Evolutionary conservation across 768 basidiomycete species (phyloP), one percentile per base, ranked within the genome.

Genomic region (Pleurotus platypus): DNA sequence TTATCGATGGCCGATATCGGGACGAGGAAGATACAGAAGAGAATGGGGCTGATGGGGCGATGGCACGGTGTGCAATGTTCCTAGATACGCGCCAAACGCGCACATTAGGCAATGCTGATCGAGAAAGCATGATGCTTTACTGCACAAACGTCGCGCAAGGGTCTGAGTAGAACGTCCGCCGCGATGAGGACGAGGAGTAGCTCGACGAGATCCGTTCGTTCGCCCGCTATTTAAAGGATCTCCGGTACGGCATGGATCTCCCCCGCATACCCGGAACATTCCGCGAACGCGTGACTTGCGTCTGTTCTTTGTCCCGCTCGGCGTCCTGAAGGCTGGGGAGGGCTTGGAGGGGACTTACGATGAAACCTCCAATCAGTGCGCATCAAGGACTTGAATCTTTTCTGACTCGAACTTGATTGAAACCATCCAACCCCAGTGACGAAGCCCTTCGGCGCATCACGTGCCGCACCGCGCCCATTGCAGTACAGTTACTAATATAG

Each of bases 1-100:
- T 59, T 60, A 69, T 68, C 68, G 69, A 68, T 67, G 69, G 64
- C 65, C 71, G 74, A 42, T 40, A 39, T 15, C 46, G n/a, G 24
- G 39, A 54, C 18, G 37, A 54, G 37, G 16, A 38, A 47, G 50
- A 53, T 49, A 18, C 43, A 26, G 47, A 63, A 40, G 56, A 63
- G 47, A 57, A 62, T 56, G 35, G 55, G 57, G 49, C 24, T 15
- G 46, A 54, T 40, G 46, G 45, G 18, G 43, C 35, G 42, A 43
- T 54, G 13, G 39, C 40, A 18, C n/a, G 27, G 8, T 18, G 37
- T 35, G 38, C 35, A 38, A 38, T 20, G 38, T 49, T 49, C 45
- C 38, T 47, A 27, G 49, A 40, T 45, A 46, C 38, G 49, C 40
- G 39, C 27, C 30, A 26, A 39, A 46, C 45, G 55, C 45, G 55